Evolutionary conservation across 345 rosid genomes (phyloP).

Genomic region (Punica granatum): DNA sequence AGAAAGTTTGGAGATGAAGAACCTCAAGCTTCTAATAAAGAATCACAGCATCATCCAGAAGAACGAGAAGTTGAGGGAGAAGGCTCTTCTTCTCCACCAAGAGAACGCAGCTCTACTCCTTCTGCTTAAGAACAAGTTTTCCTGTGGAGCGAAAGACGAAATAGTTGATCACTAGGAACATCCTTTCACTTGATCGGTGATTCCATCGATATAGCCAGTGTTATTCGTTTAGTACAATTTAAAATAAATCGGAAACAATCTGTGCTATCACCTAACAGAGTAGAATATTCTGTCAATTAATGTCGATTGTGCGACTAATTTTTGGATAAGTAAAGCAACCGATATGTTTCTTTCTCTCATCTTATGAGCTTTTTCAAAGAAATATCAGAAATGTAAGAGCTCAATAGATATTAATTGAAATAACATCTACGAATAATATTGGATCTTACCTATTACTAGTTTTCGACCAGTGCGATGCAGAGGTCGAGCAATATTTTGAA

Average conservation of each 20-base stretch:
- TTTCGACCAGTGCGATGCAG: no score
- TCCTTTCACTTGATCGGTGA: not conserved
- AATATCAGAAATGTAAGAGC: no score
- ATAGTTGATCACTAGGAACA: not conserved
- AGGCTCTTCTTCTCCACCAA: conserved; percentile 54
- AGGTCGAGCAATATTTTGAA: no score
- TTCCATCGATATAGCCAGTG: not conserved
- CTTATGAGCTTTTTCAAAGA: no score
- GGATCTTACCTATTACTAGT: no score
- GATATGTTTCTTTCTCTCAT: no score
- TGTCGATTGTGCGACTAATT: not conserved
- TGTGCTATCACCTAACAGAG: not conserved
- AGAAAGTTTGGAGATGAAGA: conserved; percentile 40
- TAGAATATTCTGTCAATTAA: not conserved
- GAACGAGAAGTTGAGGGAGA: conserved; percentile 60
- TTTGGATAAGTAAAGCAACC: not conserved
- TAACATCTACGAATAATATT: no score
- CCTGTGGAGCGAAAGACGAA: not conserved
- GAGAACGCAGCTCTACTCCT: conserved; percentile 59
- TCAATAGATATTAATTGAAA: no score
- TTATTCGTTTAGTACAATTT: not conserved
- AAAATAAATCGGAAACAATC: not conserved
- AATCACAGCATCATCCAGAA: conserved; percentile 57
- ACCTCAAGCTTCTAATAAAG: conserved; percentile 56
- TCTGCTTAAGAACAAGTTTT: conserved; percentile 38